phyloP scores from a whole-genome alignment of 352 stramenopile genomes.

The Pythium utonaiense region DNA sequence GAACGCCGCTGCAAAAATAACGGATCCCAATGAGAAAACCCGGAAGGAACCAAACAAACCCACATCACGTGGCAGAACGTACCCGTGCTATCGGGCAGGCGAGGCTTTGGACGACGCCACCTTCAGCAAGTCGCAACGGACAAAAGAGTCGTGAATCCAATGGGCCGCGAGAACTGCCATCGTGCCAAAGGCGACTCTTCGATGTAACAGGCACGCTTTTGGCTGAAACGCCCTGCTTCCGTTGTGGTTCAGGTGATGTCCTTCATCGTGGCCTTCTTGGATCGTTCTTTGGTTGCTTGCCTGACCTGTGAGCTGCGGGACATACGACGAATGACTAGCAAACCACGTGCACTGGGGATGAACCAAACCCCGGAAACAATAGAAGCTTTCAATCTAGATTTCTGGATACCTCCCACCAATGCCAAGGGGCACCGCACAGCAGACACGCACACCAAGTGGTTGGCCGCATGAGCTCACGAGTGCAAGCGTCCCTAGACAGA shows the following conservation, averaged over 20 bases:
- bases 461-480: background rate
- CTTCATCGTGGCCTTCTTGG: background rate
- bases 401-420: background rate
- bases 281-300: background rate
- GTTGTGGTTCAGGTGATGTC: slow-evolving; percentile 1
- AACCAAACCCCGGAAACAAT: slow-evolving; percentile 11
- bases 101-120: background rate
- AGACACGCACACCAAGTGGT: background rate
- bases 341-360: background rate
- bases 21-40: background rate
- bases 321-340: background rate
- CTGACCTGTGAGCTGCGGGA: background rate
- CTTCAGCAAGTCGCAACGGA: slow-evolving; percentile 1
- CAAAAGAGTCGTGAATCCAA: too few species aligned
- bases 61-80: background rate
- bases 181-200: slow-evolving; percentile 11
- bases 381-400: slow-evolving; percentile 21
- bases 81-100: background rate
- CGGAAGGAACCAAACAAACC: background rate
- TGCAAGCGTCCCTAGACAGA: background rate
- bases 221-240: background rate
- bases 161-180: background rate
- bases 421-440: background rate
- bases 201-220: background rate
- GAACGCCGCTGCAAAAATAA: background rate